These are phyloP conservation scores for Mortierella sp. DNA, from an alignment of 371 early-diverging fungal genomes.

Conservation along the genomic window DNA sequence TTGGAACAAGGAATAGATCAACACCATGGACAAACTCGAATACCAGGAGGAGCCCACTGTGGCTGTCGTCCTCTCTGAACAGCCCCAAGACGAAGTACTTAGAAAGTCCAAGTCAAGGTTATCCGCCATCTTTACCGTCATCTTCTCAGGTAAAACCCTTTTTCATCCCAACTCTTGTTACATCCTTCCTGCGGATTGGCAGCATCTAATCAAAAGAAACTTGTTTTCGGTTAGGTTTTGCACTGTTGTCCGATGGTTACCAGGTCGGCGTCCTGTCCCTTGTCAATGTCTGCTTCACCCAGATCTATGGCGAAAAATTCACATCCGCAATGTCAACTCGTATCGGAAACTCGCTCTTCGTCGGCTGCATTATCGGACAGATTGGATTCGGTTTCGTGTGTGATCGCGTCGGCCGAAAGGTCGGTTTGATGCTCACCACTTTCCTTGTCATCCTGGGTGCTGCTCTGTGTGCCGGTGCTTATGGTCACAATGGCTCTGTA, in stretches of 20 bases:
- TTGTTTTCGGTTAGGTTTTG: constrained; percentile 33
- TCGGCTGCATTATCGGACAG: constrained; percentile 55
- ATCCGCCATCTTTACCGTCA: constrained; percentile 52
- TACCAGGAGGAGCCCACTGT: constrained; percentile 10
- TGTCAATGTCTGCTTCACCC: constrained; percentile 51
- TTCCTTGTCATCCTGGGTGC: constrained; percentile 63
- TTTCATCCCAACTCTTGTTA: neutral
- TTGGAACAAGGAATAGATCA: neutral
- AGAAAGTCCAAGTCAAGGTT: constrained; percentile 15
- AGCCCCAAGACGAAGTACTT: constrained; percentile 2
- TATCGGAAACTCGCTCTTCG: constrained; percentile 55
- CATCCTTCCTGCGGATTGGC: too few species aligned
- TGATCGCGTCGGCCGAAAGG: constrained; percentile 64
- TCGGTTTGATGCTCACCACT: constrained; percentile 62
- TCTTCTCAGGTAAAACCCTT: constrained; percentile 47
- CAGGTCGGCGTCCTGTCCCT: constrained; percentile 56
- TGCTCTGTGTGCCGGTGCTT: constrained; percentile 57
- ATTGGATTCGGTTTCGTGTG: constrained; percentile 60
- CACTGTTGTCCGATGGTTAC: constrained; percentile 56
- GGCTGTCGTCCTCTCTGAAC: constrained; percentile 34
- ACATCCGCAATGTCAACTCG: constrained; percentile 52
- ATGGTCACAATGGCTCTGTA: constrained; percentile 43
- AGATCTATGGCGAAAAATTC: constrained; percentile 43
- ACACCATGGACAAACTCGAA: constrained; percentile 21
- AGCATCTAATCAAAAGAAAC: neutral